Conservation (phyloP, 805 yeast species). For the Wickerhamiella azyma region DNA sequence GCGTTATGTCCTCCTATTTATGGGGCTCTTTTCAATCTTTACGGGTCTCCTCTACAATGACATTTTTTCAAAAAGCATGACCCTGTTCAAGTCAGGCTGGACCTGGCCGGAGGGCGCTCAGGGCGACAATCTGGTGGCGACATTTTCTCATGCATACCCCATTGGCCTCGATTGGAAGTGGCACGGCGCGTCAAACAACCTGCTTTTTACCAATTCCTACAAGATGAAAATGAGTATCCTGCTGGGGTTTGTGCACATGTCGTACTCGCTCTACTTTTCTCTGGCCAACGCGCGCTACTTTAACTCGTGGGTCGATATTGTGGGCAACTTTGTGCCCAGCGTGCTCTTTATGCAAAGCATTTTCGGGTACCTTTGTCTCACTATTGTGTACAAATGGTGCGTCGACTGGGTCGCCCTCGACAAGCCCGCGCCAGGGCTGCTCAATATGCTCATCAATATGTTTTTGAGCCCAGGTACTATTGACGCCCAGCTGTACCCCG, state of each 20-base stretch:
- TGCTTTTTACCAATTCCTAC: constrained; percentile 84
- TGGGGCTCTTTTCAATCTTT: constrained; percentile 94
- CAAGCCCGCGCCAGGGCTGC: constrained; percentile 79
- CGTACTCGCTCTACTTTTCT: constrained; percentile 74
- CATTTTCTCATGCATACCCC: constrained; percentile 47
- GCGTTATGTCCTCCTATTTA: constrained; percentile 73
- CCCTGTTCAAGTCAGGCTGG: constrained; percentile 83
- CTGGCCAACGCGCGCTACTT: constrained; percentile 61
- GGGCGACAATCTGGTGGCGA: constrained; percentile 43
- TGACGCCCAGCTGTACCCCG: constrained; percentile 64
- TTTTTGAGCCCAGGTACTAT: constrained; percentile 83
- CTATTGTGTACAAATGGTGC: constrained; percentile 87
- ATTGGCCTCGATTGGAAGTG: constrained; percentile 88
- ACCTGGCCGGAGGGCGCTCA: constrained; percentile 43
- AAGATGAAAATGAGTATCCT: constrained; percentile 92
- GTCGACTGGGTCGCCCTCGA: constrained; percentile 75
- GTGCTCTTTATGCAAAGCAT: constrained; percentile 90
- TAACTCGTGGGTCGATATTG: constrained; percentile 61
- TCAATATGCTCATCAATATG: constrained; percentile 94
- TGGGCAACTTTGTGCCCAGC: constrained; percentile 91
- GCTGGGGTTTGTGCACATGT: constrained; percentile 92
- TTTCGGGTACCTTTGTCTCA: constrained; percentile 77
- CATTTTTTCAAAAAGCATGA: constrained; percentile 81
- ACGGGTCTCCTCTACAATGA: constrained; percentile 93
- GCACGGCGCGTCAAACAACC: constrained; percentile 92